phyloP scores from a whole-genome alignment of 768 basidiomycete species.

The Auricularia sp. region DNA sequence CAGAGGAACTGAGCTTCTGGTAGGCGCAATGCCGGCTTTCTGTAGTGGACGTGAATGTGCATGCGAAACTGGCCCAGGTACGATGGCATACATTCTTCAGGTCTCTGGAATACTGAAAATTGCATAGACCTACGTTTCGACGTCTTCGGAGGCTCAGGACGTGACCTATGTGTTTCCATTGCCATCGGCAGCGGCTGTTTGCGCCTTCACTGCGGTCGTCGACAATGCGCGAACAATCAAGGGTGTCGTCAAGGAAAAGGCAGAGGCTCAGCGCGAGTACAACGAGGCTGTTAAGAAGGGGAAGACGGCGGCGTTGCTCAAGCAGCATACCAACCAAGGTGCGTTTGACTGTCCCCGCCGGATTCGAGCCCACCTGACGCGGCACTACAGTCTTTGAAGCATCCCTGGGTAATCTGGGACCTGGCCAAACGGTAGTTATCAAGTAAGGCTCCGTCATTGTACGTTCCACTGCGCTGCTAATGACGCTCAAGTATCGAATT shows the following conservation, averaged over 20 bases:
- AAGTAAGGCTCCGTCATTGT: background rate
- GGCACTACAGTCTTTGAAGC: background rate
- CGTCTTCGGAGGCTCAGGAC: slow-evolving; percentile 9
- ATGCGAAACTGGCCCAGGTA: background rate
- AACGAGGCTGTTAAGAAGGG: slow-evolving; percentile 33
- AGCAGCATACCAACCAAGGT: slow-evolving; percentile 17
- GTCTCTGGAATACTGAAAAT: background rate
- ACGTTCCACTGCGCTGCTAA: background rate
- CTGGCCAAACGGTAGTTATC: background rate
- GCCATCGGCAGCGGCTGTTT: slow-evolving; percentile 44
- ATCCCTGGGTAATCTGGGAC: background rate
- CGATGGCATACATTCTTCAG: background rate
- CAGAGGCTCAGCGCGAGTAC: slow-evolving; percentile 31
- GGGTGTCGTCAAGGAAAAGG: slow-evolving; percentile 42
- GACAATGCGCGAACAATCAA: slow-evolving; percentile 33
- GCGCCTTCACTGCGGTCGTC: slow-evolving; percentile 41
- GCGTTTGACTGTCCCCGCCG: too few species aligned
- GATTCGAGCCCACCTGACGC: background rate
- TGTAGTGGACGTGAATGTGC: background rate
- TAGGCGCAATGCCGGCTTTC: background rate
- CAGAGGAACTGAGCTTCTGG: background rate
- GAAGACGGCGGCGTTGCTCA: slow-evolving; percentile 34
- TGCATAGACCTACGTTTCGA: slow-evolving; percentile 7
- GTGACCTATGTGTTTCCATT: slow-evolving; percentile 47
- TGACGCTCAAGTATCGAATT: background rate